Evolutionary conservation across 345 rosid genomes (phyloP), one percentile per base, ranked within the genome.

Genomic region (Psidium friedrichsthalianum): DNA sequence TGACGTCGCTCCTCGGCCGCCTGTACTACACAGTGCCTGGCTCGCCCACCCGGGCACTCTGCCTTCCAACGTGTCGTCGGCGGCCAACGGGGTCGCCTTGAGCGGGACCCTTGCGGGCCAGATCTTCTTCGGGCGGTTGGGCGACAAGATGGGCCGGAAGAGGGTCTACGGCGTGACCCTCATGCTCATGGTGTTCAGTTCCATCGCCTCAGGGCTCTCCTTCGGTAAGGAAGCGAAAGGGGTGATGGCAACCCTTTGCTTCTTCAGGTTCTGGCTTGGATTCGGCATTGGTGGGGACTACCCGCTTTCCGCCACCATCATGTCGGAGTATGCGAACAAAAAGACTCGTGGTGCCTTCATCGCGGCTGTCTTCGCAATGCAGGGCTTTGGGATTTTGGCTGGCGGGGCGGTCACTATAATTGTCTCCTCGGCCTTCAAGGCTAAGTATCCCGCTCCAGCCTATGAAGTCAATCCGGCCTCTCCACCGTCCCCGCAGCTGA

Each of bases 301-400:
- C 54, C 98, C 96, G 4, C 88, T 95, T 12, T 95, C 98, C 4
- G 98, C 96, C 1, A 94, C 96, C 8, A 94, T 95, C 84, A 95
- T 95, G 95, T 95, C 96, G 55, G 98, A 95, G 88, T 95, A 94
- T 14, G 96, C 98, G 5, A 95, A 95, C 85, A 93, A 89, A 91
- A 95, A 51, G 85, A 94, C 95, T 10, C 93, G 98, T 4, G 98
- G 98, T 0, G 90, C 93, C 15, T 94, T 95, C 88, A 90, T 95
- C 0, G 98, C 96, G 0, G 95, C 95, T 0, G 93, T 95, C 51
- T 95, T 95, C 54, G 93, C 96, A 5, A 91, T 95, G 95, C 98
- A 95, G 82, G 98, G 98, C 32, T 83, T 92, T 6, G 98, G 98
- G 81, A 95, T 94, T 42, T 58, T 94, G 90, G 90, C 82, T 9